Evolutionary conservation across 495 filamentous ascomycete species (phyloP).

Genomic region (Darksidea phi): DNA sequence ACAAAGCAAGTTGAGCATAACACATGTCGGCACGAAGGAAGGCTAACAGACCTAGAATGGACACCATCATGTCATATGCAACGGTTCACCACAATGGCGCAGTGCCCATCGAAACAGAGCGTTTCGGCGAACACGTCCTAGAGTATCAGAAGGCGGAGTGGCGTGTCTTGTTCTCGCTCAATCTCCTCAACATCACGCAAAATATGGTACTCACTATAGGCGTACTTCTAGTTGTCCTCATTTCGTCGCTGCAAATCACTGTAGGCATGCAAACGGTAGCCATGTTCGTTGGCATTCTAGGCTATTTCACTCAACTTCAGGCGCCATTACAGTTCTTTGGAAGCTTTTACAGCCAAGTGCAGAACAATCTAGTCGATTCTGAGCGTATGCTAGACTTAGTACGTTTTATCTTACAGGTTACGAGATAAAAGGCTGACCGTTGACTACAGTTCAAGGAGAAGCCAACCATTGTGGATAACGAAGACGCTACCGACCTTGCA

Average conservation of each 20-base stretch:
- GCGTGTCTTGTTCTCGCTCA: slow-evolving; percentile 14
- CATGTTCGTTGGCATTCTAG: slow-evolving; percentile 6
- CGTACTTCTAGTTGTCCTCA: neutral
- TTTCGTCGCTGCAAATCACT: slow-evolving; percentile 7
- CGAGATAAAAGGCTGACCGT: neutral
- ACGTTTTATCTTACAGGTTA: neutral
- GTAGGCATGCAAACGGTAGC: slow-evolving; percentile 4
- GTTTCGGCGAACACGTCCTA: neutral
- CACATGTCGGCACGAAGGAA: neutral
- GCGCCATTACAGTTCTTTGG: slow-evolving; percentile 21
- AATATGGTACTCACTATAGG: slow-evolving; percentile 12
- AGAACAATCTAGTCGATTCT: slow-evolving; percentile 21
- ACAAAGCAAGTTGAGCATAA: slow-evolving; percentile 1
- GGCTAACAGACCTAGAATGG: slow-evolving; percentile 3
- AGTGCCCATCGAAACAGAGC: neutral
- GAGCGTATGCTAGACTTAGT: slow-evolving; percentile 18
- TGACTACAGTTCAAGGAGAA: slow-evolving; percentile 3
- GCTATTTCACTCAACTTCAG: slow-evolving; percentile 19
- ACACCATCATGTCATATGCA: slow-evolving; percentile 19
- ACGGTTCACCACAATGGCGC: slow-evolving; percentile 17
- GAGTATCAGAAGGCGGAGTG: slow-evolving; percentile 9
- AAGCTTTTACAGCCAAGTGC: slow-evolving; percentile 22
- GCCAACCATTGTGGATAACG: slow-evolving; percentile 6
- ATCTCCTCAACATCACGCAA: slow-evolving; percentile 10
- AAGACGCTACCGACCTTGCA: neutral